phyloP scores from a whole-genome alignment of 1,284 basidiomycete species.

The Leccinum insolens region DNA sequence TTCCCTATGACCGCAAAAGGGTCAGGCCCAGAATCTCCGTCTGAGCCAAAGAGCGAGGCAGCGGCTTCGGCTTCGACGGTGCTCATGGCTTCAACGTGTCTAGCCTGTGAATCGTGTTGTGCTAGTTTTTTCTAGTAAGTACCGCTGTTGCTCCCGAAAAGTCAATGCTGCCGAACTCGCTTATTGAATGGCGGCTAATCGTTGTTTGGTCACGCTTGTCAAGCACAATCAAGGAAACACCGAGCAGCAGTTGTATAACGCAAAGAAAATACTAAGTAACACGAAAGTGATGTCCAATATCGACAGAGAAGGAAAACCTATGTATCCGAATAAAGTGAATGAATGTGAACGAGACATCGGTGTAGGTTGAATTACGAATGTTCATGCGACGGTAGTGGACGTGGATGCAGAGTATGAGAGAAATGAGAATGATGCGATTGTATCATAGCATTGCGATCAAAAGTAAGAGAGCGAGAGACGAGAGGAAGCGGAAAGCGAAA shows the following conservation, averaged over 20 bases:
- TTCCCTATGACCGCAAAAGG: constrained; percentile 65
- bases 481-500: constrained; percentile 2
- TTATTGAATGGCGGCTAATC: constrained; percentile 2
- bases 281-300: constrained; percentile 30
- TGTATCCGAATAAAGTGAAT: constrained; percentile 29
- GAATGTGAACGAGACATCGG: constrained; percentile 23
- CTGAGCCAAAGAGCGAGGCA: constrained; percentile 72
- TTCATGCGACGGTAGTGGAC: constrained; percentile 37
- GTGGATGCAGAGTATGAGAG: constrained; percentile 35
- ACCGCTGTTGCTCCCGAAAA: neutral
- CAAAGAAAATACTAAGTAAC: constrained; percentile 13
- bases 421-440: constrained; percentile 33
- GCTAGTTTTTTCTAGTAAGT: constrained; percentile 20
- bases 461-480: constrained; percentile 17
- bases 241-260: neutral
- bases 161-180: constrained; percentile 10
- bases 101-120: constrained; percentile 11
- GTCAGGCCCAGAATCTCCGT: constrained; percentile 58
- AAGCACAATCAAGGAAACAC: neutral
- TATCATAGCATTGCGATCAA: constrained; percentile 44
- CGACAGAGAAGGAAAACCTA: constrained; percentile 31
- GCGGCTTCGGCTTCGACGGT: constrained; percentile 78
- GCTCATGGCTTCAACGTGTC: constrained; percentile 52
- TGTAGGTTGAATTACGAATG: constrained; percentile 41
- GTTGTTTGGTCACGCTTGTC: constrained; percentile 35